phyloP scores from a whole-genome alignment of 306 rosid species.

The Trifolium fragiferum region DNA sequence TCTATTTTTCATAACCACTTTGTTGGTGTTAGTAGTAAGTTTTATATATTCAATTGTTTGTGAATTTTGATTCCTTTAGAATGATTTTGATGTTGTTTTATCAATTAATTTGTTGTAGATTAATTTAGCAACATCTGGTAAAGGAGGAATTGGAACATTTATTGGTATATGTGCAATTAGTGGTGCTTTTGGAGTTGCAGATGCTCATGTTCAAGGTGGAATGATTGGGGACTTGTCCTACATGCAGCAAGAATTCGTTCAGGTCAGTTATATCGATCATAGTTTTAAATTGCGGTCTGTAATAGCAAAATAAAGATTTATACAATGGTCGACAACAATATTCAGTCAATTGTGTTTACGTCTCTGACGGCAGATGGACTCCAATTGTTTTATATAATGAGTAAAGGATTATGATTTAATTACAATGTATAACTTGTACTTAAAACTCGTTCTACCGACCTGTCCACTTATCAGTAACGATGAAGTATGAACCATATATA shows the following conservation, averaged over 20 bases:
- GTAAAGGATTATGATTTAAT: too few species aligned
- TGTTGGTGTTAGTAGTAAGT: constrained; percentile 73
- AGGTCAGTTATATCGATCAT: constrained; percentile 48
- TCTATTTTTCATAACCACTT: constrained; percentile 67
- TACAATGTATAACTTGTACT: too few species aligned
- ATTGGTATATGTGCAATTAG: constrained; percentile 69
- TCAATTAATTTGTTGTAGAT: constrained; percentile 52
- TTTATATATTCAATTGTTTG: neutral
- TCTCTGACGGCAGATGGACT: too few species aligned
- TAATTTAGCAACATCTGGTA: constrained; percentile 80
- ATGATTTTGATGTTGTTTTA: constrained; percentile 3
- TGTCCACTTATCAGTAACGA: too few species aligned
- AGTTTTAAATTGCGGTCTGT: neutral
- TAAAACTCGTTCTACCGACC: too few species aligned
- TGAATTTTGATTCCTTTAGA: constrained; percentile 23
- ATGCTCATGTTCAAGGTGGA: constrained; percentile 95
- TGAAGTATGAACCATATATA: too few species aligned
- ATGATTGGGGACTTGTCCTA: constrained; percentile 91
- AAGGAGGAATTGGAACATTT: constrained; percentile 79
- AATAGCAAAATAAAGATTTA: too few species aligned
- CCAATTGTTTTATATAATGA: too few species aligned
- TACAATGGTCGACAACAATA: too few species aligned
- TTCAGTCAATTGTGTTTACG: too few species aligned
- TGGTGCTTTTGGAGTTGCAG: constrained; percentile 84
- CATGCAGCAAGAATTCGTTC: constrained; percentile 75